Base-by-base conservation (phyloP, 371 early-diverging fungal genomes). In the Antonospora locustae region DNA sequence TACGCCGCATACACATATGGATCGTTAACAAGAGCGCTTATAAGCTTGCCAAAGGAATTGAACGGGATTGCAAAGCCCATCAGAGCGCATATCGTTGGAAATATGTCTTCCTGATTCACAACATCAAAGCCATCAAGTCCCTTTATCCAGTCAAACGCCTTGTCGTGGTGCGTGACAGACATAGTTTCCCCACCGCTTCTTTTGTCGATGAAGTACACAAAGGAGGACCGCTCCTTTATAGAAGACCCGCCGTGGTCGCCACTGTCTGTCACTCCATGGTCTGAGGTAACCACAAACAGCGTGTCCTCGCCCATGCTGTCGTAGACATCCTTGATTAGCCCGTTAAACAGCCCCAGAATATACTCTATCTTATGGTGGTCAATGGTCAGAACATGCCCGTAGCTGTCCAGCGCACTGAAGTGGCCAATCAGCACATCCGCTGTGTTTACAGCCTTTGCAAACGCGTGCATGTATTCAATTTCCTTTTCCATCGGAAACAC, bases 211-310 rank as follows among this genome's bases (percentile, higher is more conserved):
- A 74, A 55, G 17, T 43, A 11, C 11, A 52, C 55, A 28, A 71
- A 54, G 24, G 72, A 58, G n/a, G 68, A 59, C 29, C 55, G 25
- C 30, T 94, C 95, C 34, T 81, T 77, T 34, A 79, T 78, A 50
- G 85, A 84, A 57, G 88, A 88, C 7, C 94, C 92, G 7, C 95
- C 97, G 61, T 97, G 97, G 64, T 91, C 90, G 1, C 97, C 97
- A 62, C 88, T 84, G n/a, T 78, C 66, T 29, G 87, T 88, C 87
- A 93, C 91, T 12, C 97, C 97, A 65, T 97, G 97, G 71, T 97
- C 97, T 17, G 94, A 93, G 73, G 90, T 80, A n/a, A 94, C 81
- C 9, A 88, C 76, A 7, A 93, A 74, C 4, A 88, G 63, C 0
- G 94, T 87, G 12, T 88, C 83, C 3, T 86, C 73, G 54, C 84